Percentiles rank a stretch among this genome's conserved stretches.
phyloP scores from a whole-genome alignment of 2,329 filamentous ascomycete species.

The Ceratocystis diversiconidia region DNA sequence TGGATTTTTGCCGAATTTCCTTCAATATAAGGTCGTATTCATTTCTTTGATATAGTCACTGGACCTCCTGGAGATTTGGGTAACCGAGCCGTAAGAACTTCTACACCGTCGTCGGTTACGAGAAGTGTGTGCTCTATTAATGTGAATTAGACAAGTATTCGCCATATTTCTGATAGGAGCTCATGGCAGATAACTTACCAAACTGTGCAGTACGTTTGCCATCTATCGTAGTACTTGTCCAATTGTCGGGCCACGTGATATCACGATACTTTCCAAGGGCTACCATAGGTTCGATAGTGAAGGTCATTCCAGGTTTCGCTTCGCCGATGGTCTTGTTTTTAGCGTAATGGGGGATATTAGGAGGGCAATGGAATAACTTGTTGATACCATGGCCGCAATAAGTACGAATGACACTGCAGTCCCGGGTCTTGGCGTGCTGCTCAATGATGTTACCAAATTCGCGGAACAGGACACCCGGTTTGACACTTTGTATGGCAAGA shows the following conservation, averaged over 20 bases:
- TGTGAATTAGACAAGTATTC: not conserved
- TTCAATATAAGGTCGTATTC: not conserved
- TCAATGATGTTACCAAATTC: slow-evolving; percentile 93
- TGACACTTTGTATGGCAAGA: slow-evolving; percentile 80
- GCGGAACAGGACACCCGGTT: slow-evolving; percentile 82
- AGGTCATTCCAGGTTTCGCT: slow-evolving; percentile 94
- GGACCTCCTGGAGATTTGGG: slow-evolving; percentile 63
- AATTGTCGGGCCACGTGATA: slow-evolving; percentile 96
- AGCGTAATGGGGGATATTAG: slow-evolving; percentile 91
- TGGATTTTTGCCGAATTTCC: not conserved
- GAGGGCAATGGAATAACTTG: slow-evolving; percentile 80
- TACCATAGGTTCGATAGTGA: slow-evolving; percentile 99
- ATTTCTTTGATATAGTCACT: slow-evolving; percentile 38
- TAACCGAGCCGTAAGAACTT: slow-evolving; percentile 62
- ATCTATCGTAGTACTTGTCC: slow-evolving; percentile 89
- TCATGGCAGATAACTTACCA: slow-evolving; percentile 38
- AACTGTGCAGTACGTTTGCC: slow-evolving; percentile 88
- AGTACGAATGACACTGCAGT: slow-evolving; percentile 84
- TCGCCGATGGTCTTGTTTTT: slow-evolving; percentile 96
- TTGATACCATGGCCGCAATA: slow-evolving; percentile 97
- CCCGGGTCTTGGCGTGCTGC: slow-evolving; percentile 73
- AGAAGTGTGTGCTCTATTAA: slow-evolving; percentile 61
- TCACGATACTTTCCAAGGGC: slow-evolving; percentile 81
- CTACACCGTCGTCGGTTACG: slow-evolving; percentile 69
- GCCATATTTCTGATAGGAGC: not conserved